Percentiles rank a stretch among this genome's conserved stretches.
Conservation (phyloP, 768 basidiomycete genomes). For the Suillus bovinus region DNA sequence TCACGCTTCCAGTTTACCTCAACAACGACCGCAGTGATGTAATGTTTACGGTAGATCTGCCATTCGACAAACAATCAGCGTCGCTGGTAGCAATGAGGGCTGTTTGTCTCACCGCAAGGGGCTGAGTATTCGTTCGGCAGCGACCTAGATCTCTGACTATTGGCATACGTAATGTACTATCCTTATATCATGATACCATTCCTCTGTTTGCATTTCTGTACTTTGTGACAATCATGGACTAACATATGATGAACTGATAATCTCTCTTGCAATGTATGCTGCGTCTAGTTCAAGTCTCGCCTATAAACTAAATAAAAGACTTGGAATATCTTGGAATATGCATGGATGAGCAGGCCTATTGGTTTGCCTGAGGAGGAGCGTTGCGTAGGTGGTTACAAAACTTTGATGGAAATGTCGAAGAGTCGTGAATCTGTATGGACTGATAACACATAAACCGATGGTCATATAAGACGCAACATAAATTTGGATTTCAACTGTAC, state of each 20-base stretch:
- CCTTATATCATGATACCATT: constrained; percentile 16
- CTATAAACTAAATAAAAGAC: background rate
- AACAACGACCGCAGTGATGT: constrained; percentile 89
- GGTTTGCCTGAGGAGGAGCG: no score
- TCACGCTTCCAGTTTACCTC: constrained; percentile 90
- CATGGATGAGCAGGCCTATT: no score
- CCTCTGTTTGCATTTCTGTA: background rate
- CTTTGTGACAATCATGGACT: background rate
- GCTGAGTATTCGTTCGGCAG: constrained; percentile 48
- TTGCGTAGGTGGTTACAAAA: no score
- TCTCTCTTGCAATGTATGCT: background rate
- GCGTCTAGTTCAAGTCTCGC: background rate
- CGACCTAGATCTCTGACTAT: background rate
- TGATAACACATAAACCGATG: no score
- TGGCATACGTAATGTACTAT: constrained; percentile 15
- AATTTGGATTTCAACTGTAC: background rate
- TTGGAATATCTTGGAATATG: no score
- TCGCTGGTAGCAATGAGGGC: constrained; percentile 83
- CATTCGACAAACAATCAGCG: constrained; percentile 66
- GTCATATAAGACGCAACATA: no score
- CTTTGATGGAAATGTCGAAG: no score
- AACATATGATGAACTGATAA: background rate
- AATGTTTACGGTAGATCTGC: constrained; percentile 85
- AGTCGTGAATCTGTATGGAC: no score
- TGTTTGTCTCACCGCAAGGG: constrained; percentile 86